phyloP scores from a whole-genome alignment of 164 flowering plant genomes.

The Aristolochia contorta region DNA sequence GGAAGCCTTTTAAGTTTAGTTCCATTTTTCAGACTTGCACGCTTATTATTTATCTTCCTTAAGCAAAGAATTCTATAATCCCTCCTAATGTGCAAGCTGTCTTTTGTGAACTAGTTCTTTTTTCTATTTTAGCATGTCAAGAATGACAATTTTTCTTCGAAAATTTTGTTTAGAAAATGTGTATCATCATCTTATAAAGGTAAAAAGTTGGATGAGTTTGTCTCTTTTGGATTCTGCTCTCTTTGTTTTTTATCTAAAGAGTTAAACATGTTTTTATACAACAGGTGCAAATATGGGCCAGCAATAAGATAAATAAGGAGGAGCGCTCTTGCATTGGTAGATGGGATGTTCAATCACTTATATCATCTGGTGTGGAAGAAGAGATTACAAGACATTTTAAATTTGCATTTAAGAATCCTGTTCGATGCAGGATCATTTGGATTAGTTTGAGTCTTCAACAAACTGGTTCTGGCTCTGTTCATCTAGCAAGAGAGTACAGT shows the following conservation, averaged over 20 bases:
- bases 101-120: no score
- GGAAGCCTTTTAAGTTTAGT: no score
- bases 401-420: slow-evolving; percentile 64
- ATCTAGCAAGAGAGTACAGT: slow-evolving; percentile 49
- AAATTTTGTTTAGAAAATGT: no score
- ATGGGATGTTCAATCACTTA: slow-evolving; percentile 76
- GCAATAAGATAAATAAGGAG: slow-evolving; percentile 74
- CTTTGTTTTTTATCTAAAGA: background rate
- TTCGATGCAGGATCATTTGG: slow-evolving; percentile 90
- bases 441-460: slow-evolving; percentile 58
- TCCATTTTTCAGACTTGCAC: no score
- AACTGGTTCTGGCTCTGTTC: slow-evolving; percentile 65
- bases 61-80: no score
- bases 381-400: slow-evolving; percentile 64
- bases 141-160: no score
- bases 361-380: slow-evolving; percentile 20
- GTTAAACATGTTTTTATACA: background rate
- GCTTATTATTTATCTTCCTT: no score
- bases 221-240: no score
- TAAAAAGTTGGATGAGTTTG: no score
- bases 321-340: slow-evolving; percentile 77
- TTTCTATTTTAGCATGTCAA: no score
- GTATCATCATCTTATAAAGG: no score
- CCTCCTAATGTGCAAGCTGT: no score
- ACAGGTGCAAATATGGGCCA: slow-evolving; percentile 97